phyloP scores from a whole-genome alignment of 2,329 filamentous ascomycete genomes.

The Drechslera avenae region DNA sequence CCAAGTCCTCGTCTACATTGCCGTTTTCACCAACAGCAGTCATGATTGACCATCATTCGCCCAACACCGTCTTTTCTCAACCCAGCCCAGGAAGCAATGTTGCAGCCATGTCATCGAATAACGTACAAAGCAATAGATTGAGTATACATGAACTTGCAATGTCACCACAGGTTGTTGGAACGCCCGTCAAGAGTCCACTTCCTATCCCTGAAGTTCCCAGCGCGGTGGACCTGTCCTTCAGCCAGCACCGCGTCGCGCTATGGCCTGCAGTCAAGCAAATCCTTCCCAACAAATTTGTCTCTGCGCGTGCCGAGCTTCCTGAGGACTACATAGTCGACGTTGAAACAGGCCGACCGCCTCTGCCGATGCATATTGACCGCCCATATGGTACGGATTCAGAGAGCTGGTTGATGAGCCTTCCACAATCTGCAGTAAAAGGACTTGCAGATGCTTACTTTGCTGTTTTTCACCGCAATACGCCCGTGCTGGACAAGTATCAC shows the following conservation, averaged over 20 bases:
- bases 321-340: conserved; percentile 58
- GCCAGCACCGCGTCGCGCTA: conserved; percentile 56
- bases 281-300: conserved; percentile 51
- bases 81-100: conserved; percentile 31
- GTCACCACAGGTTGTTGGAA: conserved; percentile 35
- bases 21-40: conserved; percentile 16
- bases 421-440: conserved; percentile 56
- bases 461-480: conserved; percentile 60
- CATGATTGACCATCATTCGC: conserved; percentile 34
- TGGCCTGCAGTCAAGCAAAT: conserved; percentile 56
- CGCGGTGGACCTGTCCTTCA: conserved; percentile 54
- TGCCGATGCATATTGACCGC: conserved; percentile 48
- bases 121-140: conserved; percentile 23
- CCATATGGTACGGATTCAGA: conserved; percentile 43
- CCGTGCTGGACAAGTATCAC: conserved; percentile 58
- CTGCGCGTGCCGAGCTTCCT: conserved; percentile 47
- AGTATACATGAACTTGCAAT: conserved; percentile 31
- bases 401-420: conserved; percentile 55
- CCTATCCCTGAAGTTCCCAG: conserved; percentile 21
- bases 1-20: conserved; percentile 14
- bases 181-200: conserved; percentile 33
- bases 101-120: conserved; percentile 9
- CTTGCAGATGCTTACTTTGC: conserved; percentile 61
- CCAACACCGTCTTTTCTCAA: conserved; percentile 34
- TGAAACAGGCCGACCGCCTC: conserved; percentile 53